Base-by-base conservation (phyloP, 2,329 filamentous ascomycete genomes). In the Microcyclosporella mali region DNA sequence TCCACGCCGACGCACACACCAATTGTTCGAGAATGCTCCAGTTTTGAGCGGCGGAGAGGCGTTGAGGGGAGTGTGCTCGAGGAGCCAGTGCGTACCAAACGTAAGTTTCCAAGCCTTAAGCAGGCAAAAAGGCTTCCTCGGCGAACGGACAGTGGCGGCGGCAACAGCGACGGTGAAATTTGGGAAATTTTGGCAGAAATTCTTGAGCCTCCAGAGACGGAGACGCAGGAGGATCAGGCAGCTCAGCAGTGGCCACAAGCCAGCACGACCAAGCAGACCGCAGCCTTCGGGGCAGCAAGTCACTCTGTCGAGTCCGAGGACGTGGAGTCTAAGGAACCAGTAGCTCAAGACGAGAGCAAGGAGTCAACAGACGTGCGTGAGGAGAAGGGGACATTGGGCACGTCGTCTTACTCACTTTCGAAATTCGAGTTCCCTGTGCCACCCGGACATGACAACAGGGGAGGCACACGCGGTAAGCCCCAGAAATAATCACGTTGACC, bases 121-220 rank as follows among this genome's bases (percentile, higher is more conserved):
- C 52, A 39, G 25, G 56, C 60, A 21, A 62, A 61, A 41, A 51
- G 60, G 33, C 53, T 63, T 30, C 60, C 60, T 3, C 52, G 47
- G 32, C 47, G 43, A 30, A 35, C 40, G 33, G 44, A 25, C 32
- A 40, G 42, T 43, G 27, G 38, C 33, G 28, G 48, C 31, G 32
- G 44, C 37, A 42, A 39, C 18, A 21, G 12, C 7, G 40, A 43
- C 19, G 33, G 40, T 14, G 45, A 45, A 14, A 40, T 54, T 27
- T 62, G 58, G 59, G 53, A 57, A 34, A 59, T 63, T 11, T 58
- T 59, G 32, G 60, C 60, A 29, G 56, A 49, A 9, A 53, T 63
- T 2, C 52, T 56, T 37, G 49, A 56, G 29, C 45, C 46, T 36
- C 29, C 42, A 29, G n/a, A 40, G 16, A 12, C 8, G 33, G 16